phyloP scores from a whole-genome alignment of 1,284 basidiomycete species.

The Cryptococcus floricola region DNA sequence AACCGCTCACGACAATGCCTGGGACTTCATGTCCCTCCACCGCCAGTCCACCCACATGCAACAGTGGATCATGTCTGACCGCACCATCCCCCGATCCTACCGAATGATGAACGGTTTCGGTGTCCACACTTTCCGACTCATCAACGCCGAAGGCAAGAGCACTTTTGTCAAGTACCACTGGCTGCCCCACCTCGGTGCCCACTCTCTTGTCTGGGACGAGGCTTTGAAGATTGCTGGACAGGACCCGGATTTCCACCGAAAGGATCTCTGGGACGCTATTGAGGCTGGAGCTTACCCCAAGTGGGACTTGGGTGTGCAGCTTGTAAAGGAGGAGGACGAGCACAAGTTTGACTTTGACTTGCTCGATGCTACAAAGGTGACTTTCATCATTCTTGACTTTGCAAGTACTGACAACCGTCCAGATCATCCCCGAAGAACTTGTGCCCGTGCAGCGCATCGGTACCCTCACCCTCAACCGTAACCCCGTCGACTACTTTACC shows the following conservation, averaged over 20 bases:
- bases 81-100: slow-evolving; percentile 71
- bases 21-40: slow-evolving; percentile 63
- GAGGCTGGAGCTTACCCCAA: slow-evolving; percentile 62
- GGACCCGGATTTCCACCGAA: slow-evolving; percentile 67
- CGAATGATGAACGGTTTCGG: slow-evolving; percentile 84
- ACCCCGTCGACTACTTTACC: slow-evolving; percentile 65
- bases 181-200: slow-evolving; percentile 67
- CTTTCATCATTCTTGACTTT: not conserved
- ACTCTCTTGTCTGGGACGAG: slow-evolving; percentile 81
- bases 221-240: slow-evolving; percentile 73
- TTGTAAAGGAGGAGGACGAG: slow-evolving; percentile 63
- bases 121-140: slow-evolving; percentile 70
- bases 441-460: slow-evolving; percentile 72
- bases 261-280: slow-evolving; percentile 74
- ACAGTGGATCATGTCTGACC: slow-evolving; percentile 78
- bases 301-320: slow-evolving; percentile 74
- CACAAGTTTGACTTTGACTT: slow-evolving; percentile 64
- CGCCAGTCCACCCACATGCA: slow-evolving; percentile 65
- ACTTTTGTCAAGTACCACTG: slow-evolving; percentile 84
- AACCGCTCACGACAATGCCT: slow-evolving; percentile 65
- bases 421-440: slow-evolving; percentile 69
- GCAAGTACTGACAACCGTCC: not conserved
- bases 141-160: slow-evolving; percentile 62
- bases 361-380: slow-evolving; percentile 70
- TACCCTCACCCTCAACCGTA: slow-evolving; percentile 64